Base-by-base conservation (phyloP, 2,329 filamentous ascomycete genomes). In the Aureobasidium zeae region DNA sequence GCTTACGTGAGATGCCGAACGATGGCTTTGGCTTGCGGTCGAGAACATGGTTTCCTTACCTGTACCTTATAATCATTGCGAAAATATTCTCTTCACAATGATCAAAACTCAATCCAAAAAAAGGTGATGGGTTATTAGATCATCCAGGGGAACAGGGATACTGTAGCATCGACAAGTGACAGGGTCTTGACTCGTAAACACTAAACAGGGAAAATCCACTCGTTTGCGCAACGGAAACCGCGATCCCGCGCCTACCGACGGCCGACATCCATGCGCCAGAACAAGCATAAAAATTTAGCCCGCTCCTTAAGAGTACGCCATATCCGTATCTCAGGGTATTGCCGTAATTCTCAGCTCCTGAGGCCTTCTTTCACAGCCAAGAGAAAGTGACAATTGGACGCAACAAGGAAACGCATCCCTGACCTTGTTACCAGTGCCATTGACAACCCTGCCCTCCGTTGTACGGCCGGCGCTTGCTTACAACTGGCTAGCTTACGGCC, bases 281-380 rank as follows among this genome's bases (percentile, higher is more conserved):
- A 43, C 39, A 43, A 43, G 39, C 39, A 43, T 43, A 43, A 43
- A 19, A 12, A 33, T 21, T 17, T 43, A 43, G 39, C 22, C 20
- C 15, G 39, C 39, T 43, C 34, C 39, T 43, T 34, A 34, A 34
- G n/a, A n/a, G 39, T 33, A 7, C 39, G 39, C 39, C 30, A 34
- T 34, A 12, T 26, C 37, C 37, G 37, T 41, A 26, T n/a, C 11
- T 25, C 20, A 20, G 24, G 37, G 32, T 41, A 41, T 41, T 32
- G 26, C 37, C 37, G 37, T 31, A 20, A 17, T 5, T 28, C 13
- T 32, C 28, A n/a, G 31, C 28, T 41, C 37, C 29, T 41, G 28
- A n/a, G 21, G 13, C 28, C 32, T 31, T 28, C 37, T 11, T 41
- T 19, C 17, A 30, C 6, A 20, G 13, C 37, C 16, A 31, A 11